These are phyloP conservation scores for Penicillium sp. DNA, from an alignment of 2,329 filamentous ascomycete genomes.

Conservation along the genomic window DNA sequence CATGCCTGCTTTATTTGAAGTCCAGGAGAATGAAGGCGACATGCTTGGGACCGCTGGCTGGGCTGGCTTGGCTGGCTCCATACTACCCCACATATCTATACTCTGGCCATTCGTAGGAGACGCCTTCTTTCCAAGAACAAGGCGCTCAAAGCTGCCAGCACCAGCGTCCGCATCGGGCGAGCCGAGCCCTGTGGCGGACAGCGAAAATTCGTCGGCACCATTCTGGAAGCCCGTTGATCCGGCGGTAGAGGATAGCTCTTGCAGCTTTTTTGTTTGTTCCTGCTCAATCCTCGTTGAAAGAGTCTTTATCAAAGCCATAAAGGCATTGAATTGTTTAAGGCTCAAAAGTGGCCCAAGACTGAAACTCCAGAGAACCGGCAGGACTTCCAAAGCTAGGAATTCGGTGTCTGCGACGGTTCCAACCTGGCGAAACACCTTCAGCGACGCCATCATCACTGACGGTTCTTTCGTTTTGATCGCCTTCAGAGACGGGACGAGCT, in stretches of 20 bases:
- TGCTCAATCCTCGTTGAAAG: constrained; percentile 79
- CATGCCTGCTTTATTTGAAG: constrained; percentile 30
- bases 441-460: constrained; percentile 90
- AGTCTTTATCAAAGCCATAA: constrained; percentile 83
- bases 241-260: constrained; percentile 70
- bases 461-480: constrained; percentile 98
- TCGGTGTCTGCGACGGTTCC: constrained; percentile 80
- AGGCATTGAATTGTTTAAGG: constrained; percentile 80
- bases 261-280: constrained; percentile 84
- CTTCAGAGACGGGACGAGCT: constrained; percentile 85
- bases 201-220: constrained; percentile 29
- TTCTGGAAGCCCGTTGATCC: constrained; percentile 47
- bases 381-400: constrained; percentile 85
- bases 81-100: constrained; percentile 34
- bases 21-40: constrained; percentile 48
- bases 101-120: constrained; percentile 39
- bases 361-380: constrained; percentile 90
- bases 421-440: constrained; percentile 81
- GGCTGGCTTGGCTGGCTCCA: constrained; percentile 30
- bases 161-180: constrained; percentile 55
- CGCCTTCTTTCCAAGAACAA: constrained; percentile 72
- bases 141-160: constrained; percentile 74
- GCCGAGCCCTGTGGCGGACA: constrained; percentile 24
- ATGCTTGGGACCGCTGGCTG: constrained; percentile 27
- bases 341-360: constrained; percentile 85